These are phyloP conservation scores for Alternaria brassicae DNA, from an alignment of 2,329 filamentous ascomycete genomes.

Conservation along the genomic window DNA sequence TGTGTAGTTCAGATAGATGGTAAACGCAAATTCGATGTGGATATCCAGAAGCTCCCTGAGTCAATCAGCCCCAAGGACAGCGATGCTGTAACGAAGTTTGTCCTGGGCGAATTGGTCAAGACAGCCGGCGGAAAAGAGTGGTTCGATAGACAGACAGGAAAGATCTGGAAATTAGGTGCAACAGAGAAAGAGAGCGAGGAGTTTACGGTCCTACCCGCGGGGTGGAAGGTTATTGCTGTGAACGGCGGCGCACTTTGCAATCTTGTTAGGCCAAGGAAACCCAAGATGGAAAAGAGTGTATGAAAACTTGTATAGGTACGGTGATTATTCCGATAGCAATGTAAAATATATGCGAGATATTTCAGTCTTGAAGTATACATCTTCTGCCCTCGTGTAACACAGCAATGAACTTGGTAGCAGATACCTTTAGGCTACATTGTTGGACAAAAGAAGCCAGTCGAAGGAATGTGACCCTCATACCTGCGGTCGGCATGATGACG, in stretches of 20 bases:
- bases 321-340: background rate
- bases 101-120: constrained; percentile 66
- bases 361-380: background rate
- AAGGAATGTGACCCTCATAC: background rate
- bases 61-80: background rate
- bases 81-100: constrained; percentile 62
- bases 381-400: background rate
- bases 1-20: constrained; percentile 82
- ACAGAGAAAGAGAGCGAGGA: constrained; percentile 11
- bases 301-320: background rate
- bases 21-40: constrained; percentile 73
- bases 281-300: background rate
- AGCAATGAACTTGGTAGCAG: background rate
- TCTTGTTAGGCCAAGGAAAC: constrained; percentile 62
- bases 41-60: constrained; percentile 63
- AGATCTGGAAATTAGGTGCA: constrained; percentile 43
- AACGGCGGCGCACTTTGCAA: constrained; percentile 74
- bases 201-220: constrained; percentile 23
- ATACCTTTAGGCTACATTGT: background rate
- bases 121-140: constrained; percentile 67
- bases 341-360: background rate
- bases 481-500: background rate
- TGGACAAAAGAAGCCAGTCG: background rate
- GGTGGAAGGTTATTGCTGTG: constrained; percentile 68
- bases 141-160: constrained; percentile 49